phyloP scores from a whole-genome alignment of 306 rosid genomes.

The Prunus dulcis region DNA sequence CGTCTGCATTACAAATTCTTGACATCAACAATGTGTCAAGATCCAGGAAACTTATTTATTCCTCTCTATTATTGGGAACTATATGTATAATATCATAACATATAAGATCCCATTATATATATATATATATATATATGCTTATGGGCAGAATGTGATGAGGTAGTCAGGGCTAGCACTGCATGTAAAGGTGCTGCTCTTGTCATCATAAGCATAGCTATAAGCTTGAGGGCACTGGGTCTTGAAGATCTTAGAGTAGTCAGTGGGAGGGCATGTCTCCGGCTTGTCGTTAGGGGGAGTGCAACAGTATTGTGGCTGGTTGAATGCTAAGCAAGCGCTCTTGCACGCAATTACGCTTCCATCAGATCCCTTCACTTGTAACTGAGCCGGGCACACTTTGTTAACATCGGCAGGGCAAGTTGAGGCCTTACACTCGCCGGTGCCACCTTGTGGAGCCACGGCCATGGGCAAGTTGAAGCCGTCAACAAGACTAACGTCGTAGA shows the following conservation, averaged over 20 bases:
- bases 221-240: background rate
- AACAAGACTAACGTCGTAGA: slow-evolving; percentile 70
- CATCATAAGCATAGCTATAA: background rate
- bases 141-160: background rate
- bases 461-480: slow-evolving; percentile 71
- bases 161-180: background rate
- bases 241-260: background rate
- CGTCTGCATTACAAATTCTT: background rate
- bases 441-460: slow-evolving; percentile 43
- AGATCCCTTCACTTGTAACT: slow-evolving; percentile 20
- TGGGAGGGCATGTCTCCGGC: background rate
- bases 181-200: background rate
- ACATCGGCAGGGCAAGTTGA: slow-evolving; percentile 52
- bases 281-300: background rate
- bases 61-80: background rate
- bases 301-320: background rate
- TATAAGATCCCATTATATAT: too few relatives aligned
- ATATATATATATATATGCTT: background rate
- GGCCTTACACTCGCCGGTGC: slow-evolving; percentile 39
- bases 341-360: background rate
- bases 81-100: too few relatives aligned
- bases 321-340: background rate
- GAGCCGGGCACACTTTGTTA: slow-evolving; percentile 43
- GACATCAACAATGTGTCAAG: background rate
- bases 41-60: too few relatives aligned